Base-by-base conservation (phyloP, 1,284 basidiomycete genomes). In the Trametes pubescens region DNA sequence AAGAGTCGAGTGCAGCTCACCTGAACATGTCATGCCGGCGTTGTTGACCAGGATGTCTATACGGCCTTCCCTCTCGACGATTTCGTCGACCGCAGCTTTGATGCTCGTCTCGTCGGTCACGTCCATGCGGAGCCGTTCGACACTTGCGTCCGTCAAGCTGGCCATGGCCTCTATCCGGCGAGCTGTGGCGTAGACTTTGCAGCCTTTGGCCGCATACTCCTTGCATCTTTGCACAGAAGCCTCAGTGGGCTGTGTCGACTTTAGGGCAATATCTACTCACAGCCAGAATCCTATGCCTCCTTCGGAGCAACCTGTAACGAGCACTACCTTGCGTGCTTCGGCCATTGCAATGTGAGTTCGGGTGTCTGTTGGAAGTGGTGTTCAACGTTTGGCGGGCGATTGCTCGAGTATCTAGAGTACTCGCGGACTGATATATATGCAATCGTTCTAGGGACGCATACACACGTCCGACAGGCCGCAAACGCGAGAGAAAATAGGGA, bases 121-220 rank as follows among this genome's bases (percentile, higher is more conserved):
- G 54, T 79, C 77, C 32, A 78, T 65, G 1, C 55, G 49, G 8
- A 74, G 57, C 14, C 54, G 69, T 51, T 73, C 66, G 16, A 80
- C 74, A 18, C 57, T 61, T 2, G 67, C 52, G 32, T 72, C 67
- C 2, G 59, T 64, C 26, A 81, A 72, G 13, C 65, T 70, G 5
- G 65, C 64, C 75, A 81, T 76, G 13, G 78, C 57, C 22, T 75
- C 74, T 5, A 76, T 57, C 1, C 71, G 70, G 1, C 80, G 74
- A 0, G 79, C 77, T 0, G 77, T 77, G 0, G 79, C 79, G 61
- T 80, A 81, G 21, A 81, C 79, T 21, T 69, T 77, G 65, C 76
- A 80, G 29, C 76, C 78, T 16, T 67, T 65, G 11, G 65, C 24
- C 1, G 74, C 73, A 58, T 77, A 78, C 40, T 73, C 75, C 53